Evolutionary conservation across 2,329 filamentous ascomycete genomes (phyloP).

Genomic region (Endocalyx cinctus): DNA sequence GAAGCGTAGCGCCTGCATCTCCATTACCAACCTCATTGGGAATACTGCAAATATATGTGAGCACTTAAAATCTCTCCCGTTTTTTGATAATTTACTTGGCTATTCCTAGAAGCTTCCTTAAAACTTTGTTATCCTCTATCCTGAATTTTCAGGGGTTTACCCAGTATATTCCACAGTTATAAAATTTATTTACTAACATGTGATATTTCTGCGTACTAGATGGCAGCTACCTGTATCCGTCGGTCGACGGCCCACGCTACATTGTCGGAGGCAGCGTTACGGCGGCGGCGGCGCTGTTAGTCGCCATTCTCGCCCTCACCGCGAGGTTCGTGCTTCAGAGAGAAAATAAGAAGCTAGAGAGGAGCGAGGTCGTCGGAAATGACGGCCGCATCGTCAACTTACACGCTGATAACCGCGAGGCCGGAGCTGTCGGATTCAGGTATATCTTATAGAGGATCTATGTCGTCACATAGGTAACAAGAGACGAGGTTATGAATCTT

Average conservation of each 20-base stretch:
- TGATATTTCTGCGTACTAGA: too few species aligned
- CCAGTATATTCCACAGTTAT: too few species aligned
- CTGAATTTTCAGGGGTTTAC: too few species aligned
- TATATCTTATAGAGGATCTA: slow-evolving; percentile 19
- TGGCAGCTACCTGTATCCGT: slow-evolving; percentile 42
- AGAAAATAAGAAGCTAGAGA: slow-evolving; percentile 58
- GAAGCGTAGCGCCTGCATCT: slow-evolving; percentile 60
- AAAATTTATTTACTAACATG: too few species aligned
- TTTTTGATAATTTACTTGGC: too few species aligned
- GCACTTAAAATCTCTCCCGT: too few species aligned
- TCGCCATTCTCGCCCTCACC: slow-evolving; percentile 47
- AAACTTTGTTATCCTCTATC: too few species aligned
- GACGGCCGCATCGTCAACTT: slow-evolving; percentile 7
- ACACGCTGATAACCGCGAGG: slow-evolving; percentile 6
- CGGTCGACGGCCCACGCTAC: slow-evolving; percentile 38
- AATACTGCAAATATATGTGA: slow-evolving; percentile 52
- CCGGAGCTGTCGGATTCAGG: slow-evolving; percentile 15
- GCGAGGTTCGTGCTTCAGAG: slow-evolving; percentile 50
- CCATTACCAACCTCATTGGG: slow-evolving; percentile 63
- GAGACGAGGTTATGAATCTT: too few species aligned
- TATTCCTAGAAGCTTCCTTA: too few species aligned
- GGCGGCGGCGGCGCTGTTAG: slow-evolving; percentile 57
- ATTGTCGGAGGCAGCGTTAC: slow-evolving; percentile 55
- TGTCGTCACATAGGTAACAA: too few species aligned
- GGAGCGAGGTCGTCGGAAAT: slow-evolving; percentile 29